These are phyloP conservation scores for Zostera marina DNA, from an alignment of 116 monocot species.

Conservation along the genomic window DNA sequence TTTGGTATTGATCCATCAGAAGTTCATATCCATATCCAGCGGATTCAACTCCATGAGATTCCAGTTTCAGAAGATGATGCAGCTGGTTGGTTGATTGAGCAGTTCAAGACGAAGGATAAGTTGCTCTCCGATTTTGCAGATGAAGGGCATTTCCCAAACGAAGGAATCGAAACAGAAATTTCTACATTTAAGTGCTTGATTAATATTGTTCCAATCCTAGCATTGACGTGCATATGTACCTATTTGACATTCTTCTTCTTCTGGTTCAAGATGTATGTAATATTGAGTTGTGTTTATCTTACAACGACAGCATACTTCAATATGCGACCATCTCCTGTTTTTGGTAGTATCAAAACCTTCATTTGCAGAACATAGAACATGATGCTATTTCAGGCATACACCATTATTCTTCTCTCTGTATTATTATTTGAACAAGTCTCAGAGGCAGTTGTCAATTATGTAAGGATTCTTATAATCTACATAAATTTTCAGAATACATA, in stretches of 20 bases:
- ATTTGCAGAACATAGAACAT: background rate
- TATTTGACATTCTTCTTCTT: constrained; percentile 70
- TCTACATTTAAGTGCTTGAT: constrained; percentile 27
- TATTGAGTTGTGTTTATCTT: constrained; percentile 36
- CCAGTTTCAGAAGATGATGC: constrained; percentile 38
- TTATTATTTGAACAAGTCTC: background rate
- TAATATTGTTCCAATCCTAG: constrained; percentile 18
- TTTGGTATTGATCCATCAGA: constrained; percentile 78
- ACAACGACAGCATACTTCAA: constrained; percentile 44
- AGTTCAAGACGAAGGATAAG: constrained; percentile 70
- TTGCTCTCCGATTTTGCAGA: constrained; percentile 44
- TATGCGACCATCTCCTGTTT: constrained; percentile 37
- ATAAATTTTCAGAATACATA: no score
- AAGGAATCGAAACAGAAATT: constrained; percentile 58
- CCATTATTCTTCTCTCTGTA: background rate
- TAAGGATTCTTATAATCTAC: no score
- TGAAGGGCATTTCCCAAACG: constrained; percentile 48
- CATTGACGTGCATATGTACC: constrained; percentile 21
- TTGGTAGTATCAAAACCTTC: constrained; percentile 17
- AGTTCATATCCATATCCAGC: constrained; percentile 68
- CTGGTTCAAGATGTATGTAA: constrained; percentile 67
- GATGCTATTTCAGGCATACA: background rate
- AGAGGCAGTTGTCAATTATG: no score
- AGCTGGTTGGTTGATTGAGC: constrained; percentile 70
- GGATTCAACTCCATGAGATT: constrained; percentile 33